Evolutionary conservation across 257 asterid species (phyloP), one percentile per base, ranked within the genome.

Genomic region (Solanum infundibuliforme): DNA sequence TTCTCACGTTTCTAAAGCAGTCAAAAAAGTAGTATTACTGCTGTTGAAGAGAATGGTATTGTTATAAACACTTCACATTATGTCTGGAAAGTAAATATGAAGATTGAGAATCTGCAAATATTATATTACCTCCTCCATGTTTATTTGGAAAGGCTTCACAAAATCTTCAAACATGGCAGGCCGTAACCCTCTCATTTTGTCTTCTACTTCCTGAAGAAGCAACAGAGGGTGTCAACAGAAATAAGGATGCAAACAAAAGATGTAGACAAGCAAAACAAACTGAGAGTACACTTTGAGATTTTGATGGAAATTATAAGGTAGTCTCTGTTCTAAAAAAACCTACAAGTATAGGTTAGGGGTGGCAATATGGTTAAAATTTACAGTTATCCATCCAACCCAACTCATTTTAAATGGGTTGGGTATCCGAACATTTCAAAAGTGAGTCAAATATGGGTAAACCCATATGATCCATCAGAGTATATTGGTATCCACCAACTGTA

Each of bases 141-240:
- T 90, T 88, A 95, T 94, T 91, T 91, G 96, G 94, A 88, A 93
- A 90, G 99, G 98, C 90, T 93, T 94, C 90, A 90, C 98, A 90
- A 94, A 95, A 92, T 97, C 99, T 90, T 96, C 98, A 86, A 96
- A 97, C 99, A 97, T 93, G 81, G 92, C 84, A 18, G 97, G 98
- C 4, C 95, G 91, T 86, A 93, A 84, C 83, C 91, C 96, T 88
- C 84, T 89, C 88, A 97, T 92, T 92, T 86, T 95, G 90, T 93
- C 98, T 90, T 95, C 95, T 86, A 96, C 99, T 93, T 97, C 96
- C 99, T 96, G 98, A 68, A 89, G 90, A 87, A 88, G 29, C 55
- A 71, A 71, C 43, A 38, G 85, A 89, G 39, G 38, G 83, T 88
- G 35, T 82, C 69, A 82, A 82, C 85, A 82, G 20, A 82, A 48